Conservation (phyloP, 768 basidiomycete genomes). For the Termitomyces sp. region DNA sequence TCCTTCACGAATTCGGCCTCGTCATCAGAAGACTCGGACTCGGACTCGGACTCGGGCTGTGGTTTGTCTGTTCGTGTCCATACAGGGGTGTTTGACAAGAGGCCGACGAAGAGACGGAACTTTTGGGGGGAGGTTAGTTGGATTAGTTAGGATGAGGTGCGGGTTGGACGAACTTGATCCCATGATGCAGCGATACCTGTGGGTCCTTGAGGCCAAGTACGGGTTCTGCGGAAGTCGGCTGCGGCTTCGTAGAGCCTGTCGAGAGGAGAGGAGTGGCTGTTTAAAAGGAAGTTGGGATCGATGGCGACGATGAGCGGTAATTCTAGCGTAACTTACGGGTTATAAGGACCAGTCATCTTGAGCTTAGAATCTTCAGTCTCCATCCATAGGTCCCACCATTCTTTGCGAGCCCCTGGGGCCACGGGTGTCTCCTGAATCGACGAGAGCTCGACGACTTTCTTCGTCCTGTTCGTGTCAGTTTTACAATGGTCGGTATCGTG, state of each 20-base stretch:
- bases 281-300: no score
- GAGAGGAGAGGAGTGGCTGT: constrained; percentile 35
- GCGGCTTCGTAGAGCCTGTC: constrained; percentile 60
- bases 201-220: constrained; percentile 32
- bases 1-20: constrained; percentile 22
- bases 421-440: neutral
- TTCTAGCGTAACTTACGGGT: constrained; percentile 42
- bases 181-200: constrained; percentile 44
- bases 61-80: constrained; percentile 33
- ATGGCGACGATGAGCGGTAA: no score
- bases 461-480: constrained; percentile 47
- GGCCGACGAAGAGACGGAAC: constrained; percentile 59
- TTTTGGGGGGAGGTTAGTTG: constrained; percentile 17
- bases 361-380: constrained; percentile 48
- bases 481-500: constrained; percentile 55
- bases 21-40: constrained; percentile 19
- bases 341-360: constrained; percentile 34
- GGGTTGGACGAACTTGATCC: constrained; percentile 46
- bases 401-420: constrained; percentile 16
- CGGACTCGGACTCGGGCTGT: constrained; percentile 17
- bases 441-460: constrained; percentile 28
- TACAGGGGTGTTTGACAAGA: constrained; percentile 43
- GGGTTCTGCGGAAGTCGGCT: constrained; percentile 43
- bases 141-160: neutral
- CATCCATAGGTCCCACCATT: constrained; percentile 75